phyloP scores from a whole-genome alignment of 2,329 filamentous ascomycete genomes.

The Fusarium armeniacum region DNA sequence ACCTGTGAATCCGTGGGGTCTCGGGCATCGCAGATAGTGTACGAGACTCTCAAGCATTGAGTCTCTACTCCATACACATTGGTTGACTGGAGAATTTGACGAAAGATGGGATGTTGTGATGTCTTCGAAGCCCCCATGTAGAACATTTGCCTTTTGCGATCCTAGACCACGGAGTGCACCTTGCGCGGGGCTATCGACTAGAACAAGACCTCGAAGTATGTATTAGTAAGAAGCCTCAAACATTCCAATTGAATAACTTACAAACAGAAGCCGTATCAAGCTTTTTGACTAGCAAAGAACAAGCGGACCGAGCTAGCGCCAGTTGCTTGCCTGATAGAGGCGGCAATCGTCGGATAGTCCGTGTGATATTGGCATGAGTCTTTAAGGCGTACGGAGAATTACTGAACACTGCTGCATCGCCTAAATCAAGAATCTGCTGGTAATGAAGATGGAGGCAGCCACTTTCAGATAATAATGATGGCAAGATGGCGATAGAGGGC shows the following conservation, averaged over 20 bases:
- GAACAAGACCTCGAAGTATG: fast-evolving
- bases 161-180: fast-evolving
- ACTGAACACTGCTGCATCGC: fast-evolving
- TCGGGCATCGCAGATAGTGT: neutral
- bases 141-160: neutral
- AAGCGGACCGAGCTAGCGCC: neutral
- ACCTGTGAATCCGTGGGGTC: fast-evolving
- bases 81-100: fast-evolving
- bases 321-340: neutral
- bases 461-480: neutral
- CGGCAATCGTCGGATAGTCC: neutral
- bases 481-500: neutral
- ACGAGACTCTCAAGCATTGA: neutral
- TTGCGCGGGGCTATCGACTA: neutral
- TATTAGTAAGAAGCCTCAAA: fast-evolving
- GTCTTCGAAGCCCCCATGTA: neutral
- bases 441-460: slow-evolving; percentile 3
- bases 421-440: neutral
- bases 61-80: neutral
- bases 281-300: neutral
- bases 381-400: neutral
- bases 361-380: neutral
- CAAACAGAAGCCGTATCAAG: fast-evolving
- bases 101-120: neutral
- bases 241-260: fast-evolving